Evolutionary conservation across 140 eudicot species (phyloP).

Genomic region (Ambrosia hybrid): DNA sequence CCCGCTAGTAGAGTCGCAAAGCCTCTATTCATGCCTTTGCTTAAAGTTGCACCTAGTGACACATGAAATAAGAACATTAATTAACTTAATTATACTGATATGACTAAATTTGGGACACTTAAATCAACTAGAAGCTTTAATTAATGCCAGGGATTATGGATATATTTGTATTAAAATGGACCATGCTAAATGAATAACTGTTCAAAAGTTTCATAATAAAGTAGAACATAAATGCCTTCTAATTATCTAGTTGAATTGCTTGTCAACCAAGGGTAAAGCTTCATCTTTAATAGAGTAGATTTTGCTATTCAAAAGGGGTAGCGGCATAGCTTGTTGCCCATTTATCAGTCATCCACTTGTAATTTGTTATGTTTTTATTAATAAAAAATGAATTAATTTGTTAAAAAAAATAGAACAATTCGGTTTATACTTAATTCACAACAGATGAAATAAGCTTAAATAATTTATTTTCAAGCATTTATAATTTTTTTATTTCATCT

Average conservation of each 20-base stretch:
- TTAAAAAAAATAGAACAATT: not conserved
- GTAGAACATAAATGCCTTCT: too few species aligned
- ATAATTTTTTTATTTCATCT: too few species aligned
- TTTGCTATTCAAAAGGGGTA: too few species aligned
- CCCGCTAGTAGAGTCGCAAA: slow-evolving; percentile 77
- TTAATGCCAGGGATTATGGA: not conserved
- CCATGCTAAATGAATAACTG: not conserved
- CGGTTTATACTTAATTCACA: too few species aligned
- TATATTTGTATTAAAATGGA: not conserved
- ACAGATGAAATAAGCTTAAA: not conserved
- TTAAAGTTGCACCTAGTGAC: slow-evolving; percentile 68
- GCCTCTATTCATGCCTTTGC: slow-evolving; percentile 72
- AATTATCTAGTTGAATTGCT: too few species aligned
- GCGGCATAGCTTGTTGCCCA: too few species aligned
- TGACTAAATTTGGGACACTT: not conserved
- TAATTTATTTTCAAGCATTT: too few species aligned
- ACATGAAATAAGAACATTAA: not conserved
- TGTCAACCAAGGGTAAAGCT: too few species aligned
- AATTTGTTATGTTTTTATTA: too few species aligned
- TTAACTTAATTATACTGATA: not conserved
- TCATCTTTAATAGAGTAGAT: too few species aligned
- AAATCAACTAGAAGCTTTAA: not conserved
- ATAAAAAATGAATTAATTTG: too few species aligned
- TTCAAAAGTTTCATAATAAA: not conserved
- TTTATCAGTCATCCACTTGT: too few species aligned